These are phyloP conservation scores for Tricholoma saponaceum DNA, from an alignment of 768 basidiomycete species.

Conservation along the genomic window DNA sequence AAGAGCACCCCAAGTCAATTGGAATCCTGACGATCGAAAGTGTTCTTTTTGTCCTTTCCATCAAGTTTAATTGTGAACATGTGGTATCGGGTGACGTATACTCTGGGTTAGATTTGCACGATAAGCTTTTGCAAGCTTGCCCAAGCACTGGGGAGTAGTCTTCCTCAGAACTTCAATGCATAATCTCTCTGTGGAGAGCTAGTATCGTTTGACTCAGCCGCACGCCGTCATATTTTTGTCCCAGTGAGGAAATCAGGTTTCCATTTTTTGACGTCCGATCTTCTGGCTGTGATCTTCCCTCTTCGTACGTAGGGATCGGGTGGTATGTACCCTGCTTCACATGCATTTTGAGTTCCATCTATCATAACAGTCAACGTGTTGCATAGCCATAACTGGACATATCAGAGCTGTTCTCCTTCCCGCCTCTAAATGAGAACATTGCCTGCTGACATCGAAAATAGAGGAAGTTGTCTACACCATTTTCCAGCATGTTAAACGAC, in stretches of 20 bases:
- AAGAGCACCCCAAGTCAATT: background rate
- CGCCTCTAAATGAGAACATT: background rate
- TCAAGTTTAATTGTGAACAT: slow-evolving; percentile 4
- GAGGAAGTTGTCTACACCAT: slow-evolving; percentile 1
- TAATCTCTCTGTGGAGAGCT: background rate
- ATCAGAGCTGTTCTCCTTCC: background rate
- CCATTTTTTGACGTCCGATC: background rate
- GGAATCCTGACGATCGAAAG: slow-evolving; percentile 8
- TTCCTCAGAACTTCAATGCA: background rate
- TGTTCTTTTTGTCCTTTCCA: slow-evolving; percentile 3
- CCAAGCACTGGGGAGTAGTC: background rate
- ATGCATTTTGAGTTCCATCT: slow-evolving; percentile 5
- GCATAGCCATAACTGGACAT: background rate
- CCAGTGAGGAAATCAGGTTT: slow-evolving; percentile 1
- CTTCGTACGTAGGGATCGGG: slow-evolving; percentile 21
- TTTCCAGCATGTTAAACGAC: slow-evolving; percentile 2
- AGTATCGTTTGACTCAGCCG: background rate
- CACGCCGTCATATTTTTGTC: background rate
- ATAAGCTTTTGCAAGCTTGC: background rate
- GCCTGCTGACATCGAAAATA: slow-evolving; percentile 2
- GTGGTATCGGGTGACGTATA: background rate
- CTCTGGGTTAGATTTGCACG: background rate
- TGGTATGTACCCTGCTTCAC: slow-evolving; percentile 25
- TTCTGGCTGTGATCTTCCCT: slow-evolving; percentile 14
- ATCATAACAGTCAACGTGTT: background rate